Evolutionary conservation across 768 basidiomycete species (phyloP), one percentile per base, ranked within the genome.

Genomic region (Collybia sp.): DNA sequence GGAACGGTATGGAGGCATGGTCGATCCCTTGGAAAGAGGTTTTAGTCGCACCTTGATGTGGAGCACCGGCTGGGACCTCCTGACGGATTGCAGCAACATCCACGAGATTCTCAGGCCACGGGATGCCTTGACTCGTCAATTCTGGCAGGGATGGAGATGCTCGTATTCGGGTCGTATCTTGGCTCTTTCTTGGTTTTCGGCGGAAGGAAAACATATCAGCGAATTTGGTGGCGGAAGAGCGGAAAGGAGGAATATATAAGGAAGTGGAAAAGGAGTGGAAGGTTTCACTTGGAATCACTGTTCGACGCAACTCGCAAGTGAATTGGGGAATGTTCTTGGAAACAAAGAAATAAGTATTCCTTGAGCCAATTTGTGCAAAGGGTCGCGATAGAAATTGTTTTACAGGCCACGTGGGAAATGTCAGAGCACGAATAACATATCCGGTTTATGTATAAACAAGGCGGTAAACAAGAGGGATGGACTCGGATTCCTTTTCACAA

Each of bases 41-140:
- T 74, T 79, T 83, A 52, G 75, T 70, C 72, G 85, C 83, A 81
- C 83, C 85, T 77, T 80, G 75, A 46, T 62, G 59, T 47, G 61
- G 68, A 58, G 62, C 60, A 42, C 67, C 66, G 56, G 64, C 62
- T 47, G 61, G 60, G 25, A 68, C 61, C 4, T 69, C 64, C 56
- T 80, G 69, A 43, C 79, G 77, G 48, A 88, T 76, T 48, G 80
- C 77, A 34, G 76, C 71, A 49, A 85, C 71, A 58, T 92, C 86
- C 35, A 93, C 82, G 31, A 93, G 76, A 64, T 83, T 76, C 65
- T 84, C 85, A 17, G 90, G 90, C 90, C 90, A 93, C 46, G 84
- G 84, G 33, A 89, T 85, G 31, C 82, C 86, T 57, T 82, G 83
- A 37, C 83, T 75, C 43, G 69, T 74, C 53, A 92, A 76, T 58